Percentiles rank a stretch among this genome's conserved stretches.
phyloP scores from a whole-genome alignment of 805 yeast genomes.

The Barnettozyma sp. region DNA sequence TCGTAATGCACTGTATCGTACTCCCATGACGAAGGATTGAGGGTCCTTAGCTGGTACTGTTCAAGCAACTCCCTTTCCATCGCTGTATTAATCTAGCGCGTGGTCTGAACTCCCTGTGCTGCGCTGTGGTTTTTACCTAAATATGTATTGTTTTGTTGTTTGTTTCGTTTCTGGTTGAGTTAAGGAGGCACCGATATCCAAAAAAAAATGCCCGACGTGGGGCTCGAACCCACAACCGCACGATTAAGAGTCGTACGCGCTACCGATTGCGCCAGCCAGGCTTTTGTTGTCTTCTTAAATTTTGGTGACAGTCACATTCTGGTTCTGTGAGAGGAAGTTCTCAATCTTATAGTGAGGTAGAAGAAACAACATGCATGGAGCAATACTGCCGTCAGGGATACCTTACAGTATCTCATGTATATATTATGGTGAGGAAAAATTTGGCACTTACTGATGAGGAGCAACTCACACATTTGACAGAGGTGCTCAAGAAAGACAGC shows the following conservation, averaged over 20 bases:
- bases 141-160: too few species aligned
- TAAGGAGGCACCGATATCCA: neutral
- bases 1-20: conserved; percentile 25
- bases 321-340: too few species aligned
- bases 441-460: conserved; percentile 5
- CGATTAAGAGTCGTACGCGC: conserved; percentile 5
- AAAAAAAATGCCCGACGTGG: conserved; percentile 2
- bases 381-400: neutral
- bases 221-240: conserved; percentile 6
- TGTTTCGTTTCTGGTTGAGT: too few species aligned
- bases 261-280: conserved; percentile 6
- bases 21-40: conserved; percentile 36
- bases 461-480: neutral
- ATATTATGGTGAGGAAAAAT: neutral
- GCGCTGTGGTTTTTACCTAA: too few species aligned
- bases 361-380: neutral
- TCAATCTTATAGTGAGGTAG: too few species aligned
- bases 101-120: too few species aligned
- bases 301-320: neutral
- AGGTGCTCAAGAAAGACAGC: conserved; percentile 4
- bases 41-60: conserved; percentile 39
- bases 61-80: conserved; percentile 26
- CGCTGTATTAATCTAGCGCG: too few species aligned
- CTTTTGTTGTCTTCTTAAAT: neutral
- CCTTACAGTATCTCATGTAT: neutral